phyloP scores from a whole-genome alignment of 1,139 yeast genomes.

The Kodamaea alishanica region DNA sequence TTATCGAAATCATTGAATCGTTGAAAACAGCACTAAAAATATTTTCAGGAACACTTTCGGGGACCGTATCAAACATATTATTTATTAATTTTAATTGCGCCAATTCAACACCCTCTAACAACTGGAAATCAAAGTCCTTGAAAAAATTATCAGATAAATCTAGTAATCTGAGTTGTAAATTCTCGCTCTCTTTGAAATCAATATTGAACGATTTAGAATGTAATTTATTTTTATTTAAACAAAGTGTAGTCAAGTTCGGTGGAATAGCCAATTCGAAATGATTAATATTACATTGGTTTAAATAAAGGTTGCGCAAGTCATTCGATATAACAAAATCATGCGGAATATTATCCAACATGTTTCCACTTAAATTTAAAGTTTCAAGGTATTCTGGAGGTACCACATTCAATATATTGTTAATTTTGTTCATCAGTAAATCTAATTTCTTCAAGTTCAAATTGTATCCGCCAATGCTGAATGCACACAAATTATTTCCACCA shows the following conservation, averaged over 20 bases:
- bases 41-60: constrained; percentile 6
- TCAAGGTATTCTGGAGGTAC: constrained; percentile 4
- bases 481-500: constrained; percentile 6
- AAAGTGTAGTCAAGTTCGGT: constrained; percentile 3
- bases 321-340: constrained; percentile 7
- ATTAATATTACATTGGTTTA: constrained; percentile 10
- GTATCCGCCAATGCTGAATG: constrained; percentile 1
- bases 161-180: constrained; percentile 1
- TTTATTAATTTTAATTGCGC: constrained; percentile 10
- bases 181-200: neutral
- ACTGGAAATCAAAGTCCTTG: constrained; percentile 9
- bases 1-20: constrained; percentile 8
- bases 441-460: constrained; percentile 4
- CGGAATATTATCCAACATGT: constrained; percentile 5
- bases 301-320: constrained; percentile 3
- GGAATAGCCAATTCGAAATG: constrained; percentile 5
- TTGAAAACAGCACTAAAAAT: constrained; percentile 11
- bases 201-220: constrained; percentile 9
- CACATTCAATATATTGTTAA: constrained; percentile 3
- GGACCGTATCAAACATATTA: constrained; percentile 13
- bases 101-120: constrained; percentile 2
- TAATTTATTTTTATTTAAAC: constrained; percentile 11
- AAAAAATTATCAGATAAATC: constrained; percentile 13
- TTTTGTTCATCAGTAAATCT: constrained; percentile 8
- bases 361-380: constrained; percentile 7